Conservation (phyloP, 2,329 filamentous ascomycete genomes). For the Alternaria sp. region DNA sequence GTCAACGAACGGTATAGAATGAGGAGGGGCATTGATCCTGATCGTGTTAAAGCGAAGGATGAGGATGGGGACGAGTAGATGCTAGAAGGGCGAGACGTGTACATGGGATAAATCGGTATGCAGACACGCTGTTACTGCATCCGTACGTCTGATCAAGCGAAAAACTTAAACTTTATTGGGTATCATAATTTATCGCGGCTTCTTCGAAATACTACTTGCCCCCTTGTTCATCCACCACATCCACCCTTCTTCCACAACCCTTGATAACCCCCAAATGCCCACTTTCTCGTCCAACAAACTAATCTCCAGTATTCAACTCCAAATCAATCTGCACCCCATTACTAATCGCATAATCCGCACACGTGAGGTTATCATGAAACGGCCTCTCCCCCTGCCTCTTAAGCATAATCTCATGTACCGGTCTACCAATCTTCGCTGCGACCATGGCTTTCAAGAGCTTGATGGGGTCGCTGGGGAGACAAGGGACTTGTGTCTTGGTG, state of each 20-base stretch:
- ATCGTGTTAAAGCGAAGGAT: conserved; percentile 21
- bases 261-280: background rate
- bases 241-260: background rate
- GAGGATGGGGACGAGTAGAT: conserved; percentile 46
- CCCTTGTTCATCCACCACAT: background rate
- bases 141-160: background rate
- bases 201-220: background rate
- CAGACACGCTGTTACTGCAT: background rate
- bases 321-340: conserved; percentile 76
- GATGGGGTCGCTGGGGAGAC: conserved; percentile 82
- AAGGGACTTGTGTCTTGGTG: conserved; percentile 94
- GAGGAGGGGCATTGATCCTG: conserved; percentile 57
- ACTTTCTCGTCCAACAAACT: background rate
- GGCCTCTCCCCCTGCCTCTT: conserved; percentile 91
- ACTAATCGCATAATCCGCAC: conserved; percentile 93
- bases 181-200: conserved; percentile 6
- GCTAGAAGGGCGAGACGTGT: background rate
- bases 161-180: conserved; percentile 4
- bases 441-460: conserved; percentile 91
- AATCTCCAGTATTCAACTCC: conserved; percentile 52
- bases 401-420: conserved; percentile 89
- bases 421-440: conserved; percentile 84
- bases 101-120: background rate
- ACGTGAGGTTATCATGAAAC: conserved; percentile 87
- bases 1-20: conserved; percentile 68